Percentiles rank a stretch among this genome's conserved stretches.
These are phyloP conservation scores for Mrakia gelida DNA, from an alignment of 768 basidiomycete genomes.

Conservation along the genomic window DNA sequence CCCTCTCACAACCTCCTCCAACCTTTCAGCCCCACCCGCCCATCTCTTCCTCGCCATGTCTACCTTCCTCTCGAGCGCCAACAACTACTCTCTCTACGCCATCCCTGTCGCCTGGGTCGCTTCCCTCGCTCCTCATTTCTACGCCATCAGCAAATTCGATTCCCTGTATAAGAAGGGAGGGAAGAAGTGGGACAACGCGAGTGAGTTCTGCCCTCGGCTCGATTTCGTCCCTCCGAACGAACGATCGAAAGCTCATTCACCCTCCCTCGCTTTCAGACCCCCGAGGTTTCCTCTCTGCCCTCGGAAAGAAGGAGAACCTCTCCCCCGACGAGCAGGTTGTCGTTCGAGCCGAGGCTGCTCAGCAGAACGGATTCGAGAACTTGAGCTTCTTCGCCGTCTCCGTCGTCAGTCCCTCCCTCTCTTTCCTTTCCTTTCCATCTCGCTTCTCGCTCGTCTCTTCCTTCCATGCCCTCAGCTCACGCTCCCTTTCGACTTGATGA, in stretches of 20 bases:
- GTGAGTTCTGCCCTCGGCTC: neutral
- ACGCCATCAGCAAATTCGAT: conserved; percentile 37
- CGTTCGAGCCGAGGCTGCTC: conserved; percentile 39
- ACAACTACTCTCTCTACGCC: conserved; percentile 40
- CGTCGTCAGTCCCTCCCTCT: conserved; percentile 7
- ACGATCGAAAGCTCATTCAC: neutral
- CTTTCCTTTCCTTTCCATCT: neutral
- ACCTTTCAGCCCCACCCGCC: neutral
- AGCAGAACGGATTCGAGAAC: conserved; percentile 37
- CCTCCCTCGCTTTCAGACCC: neutral
- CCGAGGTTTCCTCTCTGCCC: conserved; percentile 28
- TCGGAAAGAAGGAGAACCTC: conserved; percentile 36
- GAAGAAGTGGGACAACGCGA: conserved; percentile 36
- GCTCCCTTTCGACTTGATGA: neutral
- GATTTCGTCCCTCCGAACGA: neutral
- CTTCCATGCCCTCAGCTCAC: neutral
- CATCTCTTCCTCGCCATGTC: neutral
- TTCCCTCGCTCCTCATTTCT: conserved; percentile 38
- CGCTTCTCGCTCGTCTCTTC: too few species aligned
- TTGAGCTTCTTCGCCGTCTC: conserved; percentile 38
- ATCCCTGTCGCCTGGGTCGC: conserved; percentile 37
- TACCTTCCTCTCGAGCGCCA: neutral
- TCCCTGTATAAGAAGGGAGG: conserved; percentile 33
- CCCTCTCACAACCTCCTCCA: neutral
- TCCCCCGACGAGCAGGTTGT: conserved; percentile 32